Base-by-base conservation (phyloP, 2,329 filamentous ascomycete species). In the Teratosphaeria viscida region DNA sequence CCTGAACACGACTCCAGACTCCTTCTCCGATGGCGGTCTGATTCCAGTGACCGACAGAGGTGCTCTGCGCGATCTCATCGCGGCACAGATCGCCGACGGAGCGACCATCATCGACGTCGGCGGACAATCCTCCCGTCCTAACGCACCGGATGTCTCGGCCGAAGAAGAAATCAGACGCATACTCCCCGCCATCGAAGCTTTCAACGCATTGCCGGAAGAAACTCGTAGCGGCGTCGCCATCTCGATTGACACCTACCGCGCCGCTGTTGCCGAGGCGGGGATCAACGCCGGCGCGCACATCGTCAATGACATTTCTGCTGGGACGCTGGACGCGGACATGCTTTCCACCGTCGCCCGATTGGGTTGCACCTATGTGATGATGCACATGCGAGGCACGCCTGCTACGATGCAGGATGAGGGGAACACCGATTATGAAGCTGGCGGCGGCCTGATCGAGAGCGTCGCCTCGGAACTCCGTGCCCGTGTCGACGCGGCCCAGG, bases 381-480 rank as follows among this genome's bases (percentile, higher is more conserved):
- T 95, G 90, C 92, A 96, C 76, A 96, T 94, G 89, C 89, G 92
- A 67, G 92, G 92, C 56, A 89, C 85, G 2, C 90, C 92, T 0
- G 81, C 82, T 56, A 95, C 88, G 2, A 96, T 96, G 92, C 85
- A 79, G 63, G 76, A 76, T 32, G 84, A 84, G 53, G 74, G 82
- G 55, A 72, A 74, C 60, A 68, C 73, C 5, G 63, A 66, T 19
- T 96, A 96, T 70, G 84, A 86, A 0, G 43, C 16, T 19, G 23
- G 16, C 19, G 75, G 81, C 14, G 88, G 86, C 2, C 74, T 95
- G 27, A 76, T 92, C 23, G 71, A 79, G 0, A 84, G 82, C 10
- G 79, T 96, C 2, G 83, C 81, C 5, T 66, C 71, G 1, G 92
- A 95, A 74, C 82, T 96, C 5, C 76, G 81, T 2, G 79, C 76